Evolutionary conservation across 257 asterid genomes (phyloP).

Genomic region (Osmanthus fragrans): DNA sequence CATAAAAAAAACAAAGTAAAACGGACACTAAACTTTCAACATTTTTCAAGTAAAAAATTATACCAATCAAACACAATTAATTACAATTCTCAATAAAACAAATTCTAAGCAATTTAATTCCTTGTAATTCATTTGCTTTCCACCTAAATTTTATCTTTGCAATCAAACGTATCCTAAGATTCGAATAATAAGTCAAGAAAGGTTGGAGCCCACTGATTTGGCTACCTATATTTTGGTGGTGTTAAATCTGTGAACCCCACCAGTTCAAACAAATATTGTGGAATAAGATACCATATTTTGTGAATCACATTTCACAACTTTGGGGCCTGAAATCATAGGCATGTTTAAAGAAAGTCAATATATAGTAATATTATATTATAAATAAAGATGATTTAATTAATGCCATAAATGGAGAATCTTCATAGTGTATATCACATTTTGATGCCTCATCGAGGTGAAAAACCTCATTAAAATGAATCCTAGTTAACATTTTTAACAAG

Average conservation of each 20-base stretch:
- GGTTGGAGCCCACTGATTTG: neutral
- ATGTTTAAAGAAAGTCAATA: neutral
- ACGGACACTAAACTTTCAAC: too few species aligned
- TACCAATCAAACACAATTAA: too few species aligned
- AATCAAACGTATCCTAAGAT: too few species aligned
- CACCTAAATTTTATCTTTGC: too few species aligned
- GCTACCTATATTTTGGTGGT: neutral
- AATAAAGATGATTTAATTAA: too few species aligned
- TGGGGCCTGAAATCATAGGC: neutral
- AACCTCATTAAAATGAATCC: neutral
- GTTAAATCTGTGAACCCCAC: neutral
- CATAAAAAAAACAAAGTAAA: too few species aligned
- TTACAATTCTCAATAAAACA: too few species aligned
- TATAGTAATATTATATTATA: too few species aligned
- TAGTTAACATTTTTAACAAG: too few species aligned
- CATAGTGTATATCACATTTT: neutral
- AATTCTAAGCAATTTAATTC: too few species aligned
- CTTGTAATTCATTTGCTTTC: too few species aligned
- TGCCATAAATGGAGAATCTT: neutral
- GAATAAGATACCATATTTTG: neutral
- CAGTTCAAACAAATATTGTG: neutral
- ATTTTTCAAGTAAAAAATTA: too few species aligned
- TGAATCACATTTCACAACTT: neutral
- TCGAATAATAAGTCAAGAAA: neutral
- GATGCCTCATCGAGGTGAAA: neutral